Base-by-base conservation (phyloP, 805 yeast species). In the Wickerhamomyces strasburgensis region DNA sequence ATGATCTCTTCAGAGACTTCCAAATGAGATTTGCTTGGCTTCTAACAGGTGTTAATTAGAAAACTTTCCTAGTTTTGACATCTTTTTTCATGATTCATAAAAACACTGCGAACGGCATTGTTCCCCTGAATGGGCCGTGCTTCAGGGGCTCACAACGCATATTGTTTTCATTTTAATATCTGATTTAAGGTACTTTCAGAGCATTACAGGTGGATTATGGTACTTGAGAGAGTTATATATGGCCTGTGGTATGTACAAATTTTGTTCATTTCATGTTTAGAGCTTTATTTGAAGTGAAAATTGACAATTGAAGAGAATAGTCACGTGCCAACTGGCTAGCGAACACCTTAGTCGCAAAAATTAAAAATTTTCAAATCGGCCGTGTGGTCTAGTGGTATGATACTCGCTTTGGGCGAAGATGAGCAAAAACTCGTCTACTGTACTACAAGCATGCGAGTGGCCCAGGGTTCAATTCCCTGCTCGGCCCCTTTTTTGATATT, bases 381-480 rank as follows among this genome's bases (percentile, higher is more conserved):
- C 52, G 54, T 33, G 49, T 52, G 56, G 56, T 52, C 56, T 52
- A 52, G 56, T 52, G 52, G 56, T 52, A 52, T 52, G 56, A 52
- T 52, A 45, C 56, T 50, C 55, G 56, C 56, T 52, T 52, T 52
- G 56, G 54, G 56, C 51, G 51, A 49, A 47, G 45, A 38, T 31
- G 33, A 35, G 47, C 31, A 21, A 25, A n/a, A 44, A 45, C 37
- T 35, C 33, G 28, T 33, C 26, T 40, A 34, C 31, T 35, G 17
- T 19, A 33, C 29, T 40, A 40, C 42, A 48, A 48, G 44, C 44
- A 48, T 52, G 57, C 49, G 57, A 52, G 55, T 46, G 55, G 55
- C 39, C 57, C 56, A 41, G 56, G 56, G 56, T 51, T 51, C 56
- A 50, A 51, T 51, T 51, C 57, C 57, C 57, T 42, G 57, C 49